Evolutionary conservation across 2,329 filamentous ascomycete genomes (phyloP).

Genomic region (Aureobasidium subglaciale): DNA sequence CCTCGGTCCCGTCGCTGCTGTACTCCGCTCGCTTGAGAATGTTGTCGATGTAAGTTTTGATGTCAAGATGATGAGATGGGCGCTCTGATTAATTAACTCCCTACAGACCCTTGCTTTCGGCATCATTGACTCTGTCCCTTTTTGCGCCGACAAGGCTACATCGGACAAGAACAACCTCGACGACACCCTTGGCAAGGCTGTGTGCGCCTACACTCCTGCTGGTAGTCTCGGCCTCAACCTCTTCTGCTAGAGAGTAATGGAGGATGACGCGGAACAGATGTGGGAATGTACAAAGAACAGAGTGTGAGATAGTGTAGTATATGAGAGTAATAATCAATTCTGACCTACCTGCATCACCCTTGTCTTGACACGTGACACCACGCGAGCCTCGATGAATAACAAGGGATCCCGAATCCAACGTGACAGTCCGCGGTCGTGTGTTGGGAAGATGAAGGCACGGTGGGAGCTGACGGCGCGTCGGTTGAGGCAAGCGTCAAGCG

Average conservation of each 20-base stretch:
- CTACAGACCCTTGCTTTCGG: constrained; percentile 11
- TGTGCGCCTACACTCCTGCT: constrained; percentile 17
- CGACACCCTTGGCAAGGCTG: constrained; percentile 11
- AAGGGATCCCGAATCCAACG: too few species aligned
- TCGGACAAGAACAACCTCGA: constrained; percentile 9
- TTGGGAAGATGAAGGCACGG: too few species aligned
- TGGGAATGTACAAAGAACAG: not conserved
- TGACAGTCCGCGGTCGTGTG: too few species aligned
- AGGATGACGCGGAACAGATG: not conserved
- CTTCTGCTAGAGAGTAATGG: constrained; percentile 11
- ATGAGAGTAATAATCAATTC: not conserved
- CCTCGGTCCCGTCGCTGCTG: constrained; percentile 25
- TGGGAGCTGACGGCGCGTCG: too few species aligned
- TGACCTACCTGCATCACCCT: too few species aligned
- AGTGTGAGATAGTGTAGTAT: not conserved
- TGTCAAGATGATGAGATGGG: not conserved
- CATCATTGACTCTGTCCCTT: constrained; percentile 12
- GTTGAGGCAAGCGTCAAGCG: too few species aligned
- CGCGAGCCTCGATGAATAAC: too few species aligned
- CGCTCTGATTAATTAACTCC: not conserved
- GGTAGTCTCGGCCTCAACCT: constrained; percentile 14
- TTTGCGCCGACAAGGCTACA: constrained; percentile 8
- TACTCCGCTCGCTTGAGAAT: constrained; percentile 20
- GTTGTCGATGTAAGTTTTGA: constrained; percentile 4
- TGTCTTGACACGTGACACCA: too few species aligned